Base-by-base conservation (phyloP, 805 yeast species). In the Torulaspora franciscae region DNA sequence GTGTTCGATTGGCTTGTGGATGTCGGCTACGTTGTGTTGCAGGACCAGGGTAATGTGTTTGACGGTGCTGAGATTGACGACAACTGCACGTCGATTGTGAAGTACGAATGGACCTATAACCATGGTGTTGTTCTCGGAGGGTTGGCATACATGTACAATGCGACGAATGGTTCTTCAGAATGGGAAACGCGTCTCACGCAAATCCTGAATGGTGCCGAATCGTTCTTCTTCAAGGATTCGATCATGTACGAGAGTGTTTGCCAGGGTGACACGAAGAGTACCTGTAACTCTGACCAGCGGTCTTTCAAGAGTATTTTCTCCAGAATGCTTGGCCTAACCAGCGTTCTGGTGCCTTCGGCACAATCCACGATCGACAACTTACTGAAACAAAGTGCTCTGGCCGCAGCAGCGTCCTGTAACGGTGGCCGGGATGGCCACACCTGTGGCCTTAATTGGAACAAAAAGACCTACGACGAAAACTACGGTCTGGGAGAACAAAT, bases 401-500 rank as follows among this genome's bases (percentile, higher is more conserved):
- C 77, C 2, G 90, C 88, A 6, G 89, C 89, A 1, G 64, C 68
- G 39, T 73, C 88, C 1, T 85, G 93, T 65, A 63, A 75, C 11
- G 93, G 91, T 57, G 93, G 91, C 58, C 50, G 66, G 7, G 93
- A 85, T 65, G 80, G 81, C 8, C 81, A 77, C 56, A 85, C 93
- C 0, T 85, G 95, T 71, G 93, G 91, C 27, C 61, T 76, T 47
- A 71, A 76, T 62, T 85, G 95, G 95, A 63, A 71, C 7, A 51
- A 62, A 9, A 61, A 68, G 4, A 73, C 76, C 2, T 76, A 83
- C 78, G 93, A 85, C 62, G 81, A 76, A 0, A 49, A 56, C 33
- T 85, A 75, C 58, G 93, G 95, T 23, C 67, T 85, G 23, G 93
- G 93, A 53, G 95, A 85, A 65, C 88, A 85, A 65, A 80, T 85